Evolutionary conservation across 202 grass and related monocot species (phyloP).

Genomic region (Tripidium arundinaceum): DNA sequence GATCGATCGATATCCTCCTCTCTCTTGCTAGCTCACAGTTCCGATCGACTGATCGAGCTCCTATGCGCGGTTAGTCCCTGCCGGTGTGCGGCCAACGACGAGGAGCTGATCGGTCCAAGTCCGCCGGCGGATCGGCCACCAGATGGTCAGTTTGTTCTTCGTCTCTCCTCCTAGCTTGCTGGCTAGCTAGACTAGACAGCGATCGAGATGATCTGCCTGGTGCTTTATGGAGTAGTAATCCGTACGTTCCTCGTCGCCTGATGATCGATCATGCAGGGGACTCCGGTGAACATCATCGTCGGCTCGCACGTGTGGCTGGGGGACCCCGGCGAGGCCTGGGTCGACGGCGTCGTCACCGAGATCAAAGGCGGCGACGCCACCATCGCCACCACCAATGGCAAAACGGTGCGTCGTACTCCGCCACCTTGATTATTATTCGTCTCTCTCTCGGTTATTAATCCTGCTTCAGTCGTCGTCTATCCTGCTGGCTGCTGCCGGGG

Average conservation of each 20-base stretch:
- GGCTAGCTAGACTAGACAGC: not conserved
- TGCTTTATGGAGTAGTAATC: too few species aligned
- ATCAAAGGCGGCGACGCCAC: conserved; percentile 65
- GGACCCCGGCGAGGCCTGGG: conserved; percentile 63
- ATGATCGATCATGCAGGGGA: conserved; percentile 44
- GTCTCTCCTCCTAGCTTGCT: not conserved
- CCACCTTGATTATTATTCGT: not conserved
- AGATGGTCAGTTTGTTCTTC: conserved; percentile 1
- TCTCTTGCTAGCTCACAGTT: not conserved
- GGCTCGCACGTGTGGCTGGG: conserved; percentile 89
- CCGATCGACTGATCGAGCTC: conserved; percentile 20
- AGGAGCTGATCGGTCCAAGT: not conserved
- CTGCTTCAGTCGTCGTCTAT: not conserved
- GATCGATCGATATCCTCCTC: not conserved
- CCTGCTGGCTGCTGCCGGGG: too few species aligned
- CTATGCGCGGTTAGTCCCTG: not conserved
- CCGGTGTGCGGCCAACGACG: not conserved
- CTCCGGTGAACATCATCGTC: conserved; percentile 88
- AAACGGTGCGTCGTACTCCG: conserved; percentile 37
- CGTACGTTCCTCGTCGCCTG: not conserved
- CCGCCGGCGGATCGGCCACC: not conserved
- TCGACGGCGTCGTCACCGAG: conserved; percentile 74
- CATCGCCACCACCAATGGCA: conserved; percentile 54
- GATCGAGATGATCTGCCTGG: not conserved
- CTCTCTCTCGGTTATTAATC: not conserved